Base-by-base conservation (phyloP, 164 flowering plant species). In the Nelumbo lutea region DNA sequence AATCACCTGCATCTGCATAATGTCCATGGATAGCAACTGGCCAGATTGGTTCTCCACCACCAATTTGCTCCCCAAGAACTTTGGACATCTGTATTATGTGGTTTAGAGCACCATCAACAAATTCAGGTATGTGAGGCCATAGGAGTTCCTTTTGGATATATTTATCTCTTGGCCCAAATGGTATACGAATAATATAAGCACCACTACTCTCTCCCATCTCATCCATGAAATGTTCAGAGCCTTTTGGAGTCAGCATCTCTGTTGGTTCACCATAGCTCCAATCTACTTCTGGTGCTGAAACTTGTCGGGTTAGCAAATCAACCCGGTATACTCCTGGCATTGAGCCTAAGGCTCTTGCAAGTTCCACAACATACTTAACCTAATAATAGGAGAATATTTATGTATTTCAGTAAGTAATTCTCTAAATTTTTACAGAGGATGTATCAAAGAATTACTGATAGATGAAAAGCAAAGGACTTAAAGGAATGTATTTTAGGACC, bases 301-400 rank as follows among this genome's bases (percentile, higher is more conserved):
- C 87, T 81, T 96, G 99, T 76, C 99, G 85, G 1, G 99, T 96
- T 39, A 96, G 78, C 79, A 96, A 83, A 84, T 96, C 99, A 73
- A 96, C 99, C 44, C 99, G 89, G 82, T 96, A 96, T 6, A 96
- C 97, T 40, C 99, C 99, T 2, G 99, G 98, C 93, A 85, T 93
- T 41, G 91, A 73, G 53, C 96, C 98, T 69, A 96, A 79, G 50
- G 99, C 99, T 78, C 98, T 84, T 65, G 99, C 93, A 74, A 93
- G 95, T 65, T 96, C 99, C 63, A 96, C 99, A 15, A 93, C 99
- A 83, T 96, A 96, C 75, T 96, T 96, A 51, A 96, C 96, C 99
- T 96, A 76, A 13, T 67, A 53, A 61, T 53, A 42, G 15, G 50
- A 39, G 11, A 55, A 68, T n/a, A 59, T 46, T 64, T 41, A 70